Percentiles rank a stretch among this genome's conserved stretches.
Conservation (phyloP, 345 rosid genomes). For the Populus tremula region DNA sequence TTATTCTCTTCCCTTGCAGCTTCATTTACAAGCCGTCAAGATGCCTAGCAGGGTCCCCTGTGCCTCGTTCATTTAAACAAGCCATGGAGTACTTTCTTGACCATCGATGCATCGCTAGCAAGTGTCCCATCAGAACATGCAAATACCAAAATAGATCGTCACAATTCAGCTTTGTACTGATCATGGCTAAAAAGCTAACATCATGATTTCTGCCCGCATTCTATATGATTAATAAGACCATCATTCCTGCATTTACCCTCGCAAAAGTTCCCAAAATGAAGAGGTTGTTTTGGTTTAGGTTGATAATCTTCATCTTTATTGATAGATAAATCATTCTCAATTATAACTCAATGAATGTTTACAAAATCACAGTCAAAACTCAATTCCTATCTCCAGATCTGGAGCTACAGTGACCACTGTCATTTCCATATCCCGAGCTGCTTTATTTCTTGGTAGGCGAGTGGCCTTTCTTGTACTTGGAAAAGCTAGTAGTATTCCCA, state of each 20-base stretch:
- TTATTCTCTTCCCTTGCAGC: not conserved
- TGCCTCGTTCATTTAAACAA: too few relatives aligned
- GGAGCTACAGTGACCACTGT: not conserved
- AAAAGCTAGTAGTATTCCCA: constrained; percentile 12
- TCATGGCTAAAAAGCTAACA: not conserved
- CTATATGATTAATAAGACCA: not conserved
- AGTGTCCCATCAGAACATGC: too few relatives aligned
- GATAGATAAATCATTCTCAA: constrained; percentile 1
- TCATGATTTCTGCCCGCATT: not conserved
- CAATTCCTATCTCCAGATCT: not conserved
- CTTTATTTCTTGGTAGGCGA: not conserved
- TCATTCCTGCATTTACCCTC: not conserved
- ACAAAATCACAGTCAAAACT: constrained; percentile 8
- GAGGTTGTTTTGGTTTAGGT: not conserved
- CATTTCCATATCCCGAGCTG: not conserved
- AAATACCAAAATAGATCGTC: too few relatives aligned
- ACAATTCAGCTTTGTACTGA: not conserved
- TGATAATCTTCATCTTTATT: not conserved
- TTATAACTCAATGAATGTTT: not conserved
- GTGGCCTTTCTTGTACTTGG: constrained; percentile 6
- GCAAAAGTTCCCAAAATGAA: not conserved
- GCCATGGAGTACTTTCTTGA: not conserved
- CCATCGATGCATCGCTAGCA: too few relatives aligned
- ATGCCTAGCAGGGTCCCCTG: not conserved
- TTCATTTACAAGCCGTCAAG: not conserved